These are phyloP conservation scores for Boechera divaricarpa DNA, from an alignment of 345 rosid genomes.

Conservation along the genomic window DNA sequence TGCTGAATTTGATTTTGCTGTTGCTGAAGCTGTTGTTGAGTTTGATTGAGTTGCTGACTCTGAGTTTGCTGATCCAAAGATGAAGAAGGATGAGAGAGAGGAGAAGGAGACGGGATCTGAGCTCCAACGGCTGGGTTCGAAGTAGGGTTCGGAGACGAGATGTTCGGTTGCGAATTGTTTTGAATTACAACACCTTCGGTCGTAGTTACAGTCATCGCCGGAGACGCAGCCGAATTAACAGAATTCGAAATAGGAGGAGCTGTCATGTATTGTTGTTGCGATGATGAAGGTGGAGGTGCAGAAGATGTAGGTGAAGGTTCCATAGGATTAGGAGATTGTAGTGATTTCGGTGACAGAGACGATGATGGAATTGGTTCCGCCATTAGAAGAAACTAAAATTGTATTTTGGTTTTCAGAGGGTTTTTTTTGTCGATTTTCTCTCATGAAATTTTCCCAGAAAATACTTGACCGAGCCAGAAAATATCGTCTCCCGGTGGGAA, in stretches of 20 bases:
- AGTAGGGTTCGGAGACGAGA: constrained; percentile 39
- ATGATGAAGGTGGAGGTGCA: constrained; percentile 30
- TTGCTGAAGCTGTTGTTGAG: constrained; percentile 48
- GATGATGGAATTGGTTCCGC: constrained; percentile 54
- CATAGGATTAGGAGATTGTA: constrained; percentile 51
- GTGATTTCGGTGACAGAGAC: constrained; percentile 48
- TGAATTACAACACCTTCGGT: constrained; percentile 44
- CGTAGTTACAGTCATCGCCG: constrained; percentile 27
- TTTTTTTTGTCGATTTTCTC: constrained; percentile 29
- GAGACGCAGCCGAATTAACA: constrained; percentile 30
- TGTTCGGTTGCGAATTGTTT: constrained; percentile 39
- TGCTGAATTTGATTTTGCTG: constrained; percentile 40
- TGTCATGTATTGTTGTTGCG: constrained; percentile 28
- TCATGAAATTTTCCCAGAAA: constrained; percentile 26
- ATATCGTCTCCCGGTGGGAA: background rate
- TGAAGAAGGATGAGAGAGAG: constrained; percentile 46
- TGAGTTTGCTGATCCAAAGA: constrained; percentile 54
- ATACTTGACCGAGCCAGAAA: background rate
- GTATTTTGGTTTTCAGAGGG: constrained; percentile 16
- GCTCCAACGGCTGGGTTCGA: constrained; percentile 41
- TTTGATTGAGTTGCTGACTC: constrained; percentile 45
- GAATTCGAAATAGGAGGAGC: constrained; percentile 45
- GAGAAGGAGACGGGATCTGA: constrained; percentile 56
- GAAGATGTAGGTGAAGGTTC: constrained; percentile 50
- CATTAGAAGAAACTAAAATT: constrained; percentile 39